Base-by-base conservation (phyloP, 768 basidiomycete genomes). In the Tricholoma matsutake region DNA sequence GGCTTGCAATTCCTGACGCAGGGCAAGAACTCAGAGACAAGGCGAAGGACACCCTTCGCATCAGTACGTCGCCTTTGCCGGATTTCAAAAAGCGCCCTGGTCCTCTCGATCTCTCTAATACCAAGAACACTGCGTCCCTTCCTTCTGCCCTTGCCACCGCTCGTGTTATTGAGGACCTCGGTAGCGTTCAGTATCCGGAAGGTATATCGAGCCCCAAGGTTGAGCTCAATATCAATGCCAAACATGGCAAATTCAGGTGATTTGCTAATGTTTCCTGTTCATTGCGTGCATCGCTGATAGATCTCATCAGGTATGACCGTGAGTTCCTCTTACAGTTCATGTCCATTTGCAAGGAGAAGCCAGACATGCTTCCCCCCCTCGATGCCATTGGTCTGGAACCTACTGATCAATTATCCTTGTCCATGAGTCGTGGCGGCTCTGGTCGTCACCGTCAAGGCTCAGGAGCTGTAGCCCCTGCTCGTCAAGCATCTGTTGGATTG, bases 321-420 rank as follows among this genome's bases (percentile, higher is more conserved):
- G 94, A 96, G 18, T 99, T 99, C 86, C 83, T 99, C 25, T 76
- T 99, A 61, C 96, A 99, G 72, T 99, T 99, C 79, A 95, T 97
- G 92, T 76, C 78, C 22, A 76, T 96, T 62, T 99, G 97, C 82
- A 92, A 87, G 73, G 96, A 98, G 78, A 96, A 95, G 75, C 96
- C 97, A 3, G 94, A 92, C 57, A 81, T 84, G 58, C 87, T 98
- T 28, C 94, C 94, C 41, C 86, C 93, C 62, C 83, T 98, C 58
- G 94, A 94, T 65, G 88, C 89, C 9, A 89, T 98, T 67, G 96
- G 96, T 58, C 85, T 98, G 56, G 94, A 95, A 69, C 89, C 92
- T 9, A 79, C 82, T 28, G 84, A 88, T 67, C 81, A 86, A 68
- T 78, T 81, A 69, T 64, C 69, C 3, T 78, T 81, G 69, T 63